Conservation (phyloP, 2,329 filamentous ascomycete species). For the Aspergillus felis region DNA sequence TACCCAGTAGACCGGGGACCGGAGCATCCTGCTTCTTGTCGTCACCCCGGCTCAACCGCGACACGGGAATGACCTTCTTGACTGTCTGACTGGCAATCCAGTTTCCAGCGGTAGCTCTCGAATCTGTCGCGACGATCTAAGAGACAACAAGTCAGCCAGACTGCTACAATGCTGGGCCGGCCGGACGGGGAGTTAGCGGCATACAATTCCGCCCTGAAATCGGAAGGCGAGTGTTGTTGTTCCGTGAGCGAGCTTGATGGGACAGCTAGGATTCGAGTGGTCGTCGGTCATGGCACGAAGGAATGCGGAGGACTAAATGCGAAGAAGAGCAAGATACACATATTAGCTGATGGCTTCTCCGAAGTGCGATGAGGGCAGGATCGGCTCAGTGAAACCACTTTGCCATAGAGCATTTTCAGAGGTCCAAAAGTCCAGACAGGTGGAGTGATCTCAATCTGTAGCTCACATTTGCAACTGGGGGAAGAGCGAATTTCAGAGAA, state of each 20-base stretch:
- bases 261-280: constrained; percentile 91
- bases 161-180: not conserved
- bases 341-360: constrained; percentile 12
- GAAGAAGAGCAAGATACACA: not conserved
- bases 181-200: constrained; percentile 8
- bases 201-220: constrained; percentile 87
- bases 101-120: constrained; percentile 91
- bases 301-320: constrained; percentile 75
- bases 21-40: constrained; percentile 33
- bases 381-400: not conserved
- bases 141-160: not conserved
- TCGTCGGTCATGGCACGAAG: constrained; percentile 97
- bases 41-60: constrained; percentile 37
- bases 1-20: constrained; percentile 67
- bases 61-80: constrained; percentile 84
- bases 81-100: constrained; percentile 99
- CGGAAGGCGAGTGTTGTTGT: constrained; percentile 97
- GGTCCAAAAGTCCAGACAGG: not conserved
- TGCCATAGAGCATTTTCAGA: not conserved
- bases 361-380: not conserved
- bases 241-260: constrained; percentile 99
- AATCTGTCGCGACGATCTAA: constrained; percentile 90
- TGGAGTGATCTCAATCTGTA: not conserved
- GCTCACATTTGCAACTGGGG: constrained; percentile 82
- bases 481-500: constrained; percentile 91